Evolutionary conservation across 768 basidiomycete genomes (phyloP), one percentile per base, ranked within the genome.

Genomic region (Termitomyces sp.): DNA sequence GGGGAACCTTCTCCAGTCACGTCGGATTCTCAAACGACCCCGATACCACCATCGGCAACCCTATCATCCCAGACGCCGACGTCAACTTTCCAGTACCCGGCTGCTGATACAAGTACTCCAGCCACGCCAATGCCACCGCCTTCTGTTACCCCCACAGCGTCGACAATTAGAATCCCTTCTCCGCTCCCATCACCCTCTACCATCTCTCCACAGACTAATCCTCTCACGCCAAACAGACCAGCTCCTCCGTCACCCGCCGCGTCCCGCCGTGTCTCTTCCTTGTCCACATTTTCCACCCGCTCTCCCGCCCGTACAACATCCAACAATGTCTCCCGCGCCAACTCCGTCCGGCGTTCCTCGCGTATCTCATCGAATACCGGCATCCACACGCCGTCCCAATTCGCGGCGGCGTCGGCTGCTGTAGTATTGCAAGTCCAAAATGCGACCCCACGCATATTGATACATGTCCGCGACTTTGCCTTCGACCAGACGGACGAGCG

Each of bases 391-490:
- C 11, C 23, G 10, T 26, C 48, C 4, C 48, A 50, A 14, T 37
- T 23, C 8, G 21, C 26, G 2, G 21, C 48, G 10, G 37, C 35
- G 15, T 15, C 48, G 3, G 19, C 31, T 11, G 47, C 48, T 7
- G 45, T 37, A 26, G 1, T 31, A 19, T 23, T 54, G 21, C 45
- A 26, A n/a, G 38, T 21, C 14, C 26, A 19, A 51, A 44, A 17
- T n/a, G 40, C 52, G 14, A 54, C 40, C 37, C 57, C 28, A 14
- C 48, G 44, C 43, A 41, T 47, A 28, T 46, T 67, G n/a, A 70
- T 78, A 65, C 70, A 70, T 48, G 67, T 81, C 47, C 70, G 79
- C 47, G 80, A 80, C 58, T 79, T 73, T 61, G 74, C 70, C 9
- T 78, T 70, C 57, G 45, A 67, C 1, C 23, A 63, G 9, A 43